Evolutionary conservation across 495 filamentous ascomycete species (phyloP).

Genomic region (Aspergillus funiculosus): DNA sequence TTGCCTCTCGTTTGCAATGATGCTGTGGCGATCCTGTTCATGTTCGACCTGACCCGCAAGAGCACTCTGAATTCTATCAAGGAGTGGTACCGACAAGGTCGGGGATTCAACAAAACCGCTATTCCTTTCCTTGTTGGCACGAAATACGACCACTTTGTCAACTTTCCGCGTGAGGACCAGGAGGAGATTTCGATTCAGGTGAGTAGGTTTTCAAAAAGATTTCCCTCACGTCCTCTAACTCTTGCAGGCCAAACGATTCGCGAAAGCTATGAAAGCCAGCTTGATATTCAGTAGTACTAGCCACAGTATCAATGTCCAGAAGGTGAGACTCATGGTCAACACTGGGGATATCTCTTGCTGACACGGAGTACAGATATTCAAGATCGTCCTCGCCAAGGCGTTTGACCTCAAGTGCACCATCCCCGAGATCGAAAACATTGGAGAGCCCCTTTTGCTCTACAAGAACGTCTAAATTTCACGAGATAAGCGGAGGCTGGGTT

Average conservation of each 20-base stretch:
- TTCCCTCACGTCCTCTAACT: constrained; percentile 6
- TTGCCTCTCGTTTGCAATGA: constrained; percentile 97
- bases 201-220: constrained; percentile 13
- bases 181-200: constrained; percentile 97
- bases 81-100: constrained; percentile 97
- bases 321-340: constrained; percentile 50
- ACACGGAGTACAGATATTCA: constrained; percentile 74
- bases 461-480: constrained; percentile 55
- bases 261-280: constrained; percentile 94
- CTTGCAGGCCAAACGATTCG: constrained; percentile 80
- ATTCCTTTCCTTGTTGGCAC: constrained; percentile 96
- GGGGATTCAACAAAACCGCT: constrained; percentile 98
- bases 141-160: constrained; percentile 98
- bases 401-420: constrained; percentile 99
- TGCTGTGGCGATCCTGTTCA: constrained; percentile 95
- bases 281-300: constrained; percentile 98
- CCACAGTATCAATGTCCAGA: constrained; percentile 98
- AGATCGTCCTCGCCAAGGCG: constrained; percentile 96
- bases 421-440: constrained; percentile 94
- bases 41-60: constrained; percentile 98
- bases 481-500: constrained; percentile 14
- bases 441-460: constrained; percentile 93
- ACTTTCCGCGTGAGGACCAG: constrained; percentile 93
- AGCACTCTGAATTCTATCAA: constrained; percentile 98
- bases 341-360: constrained; percentile 8